Conservation (phyloP, 495 filamentous ascomycete genomes). For the Aspergillus nanangensis region DNA sequence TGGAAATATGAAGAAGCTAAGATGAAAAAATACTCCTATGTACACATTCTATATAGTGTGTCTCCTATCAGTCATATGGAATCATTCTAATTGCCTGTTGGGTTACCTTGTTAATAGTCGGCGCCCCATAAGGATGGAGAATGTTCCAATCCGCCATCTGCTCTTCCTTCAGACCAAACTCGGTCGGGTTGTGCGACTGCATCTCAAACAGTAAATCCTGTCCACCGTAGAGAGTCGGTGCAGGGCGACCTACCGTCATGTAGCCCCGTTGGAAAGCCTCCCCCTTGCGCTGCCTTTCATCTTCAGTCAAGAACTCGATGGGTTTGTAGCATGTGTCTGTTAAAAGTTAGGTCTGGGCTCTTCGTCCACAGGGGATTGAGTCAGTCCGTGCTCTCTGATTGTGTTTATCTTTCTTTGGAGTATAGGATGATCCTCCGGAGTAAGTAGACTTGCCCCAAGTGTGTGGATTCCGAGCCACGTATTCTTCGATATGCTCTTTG, state of each 20-base stretch:
- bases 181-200: background rate
- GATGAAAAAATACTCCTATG: too few species aligned
- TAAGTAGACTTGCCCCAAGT: too few species aligned
- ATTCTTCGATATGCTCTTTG: too few species aligned
- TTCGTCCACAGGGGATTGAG: too few species aligned
- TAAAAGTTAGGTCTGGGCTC: background rate
- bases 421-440: too few species aligned
- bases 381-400: too few species aligned
- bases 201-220: background rate
- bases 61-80: background rate
- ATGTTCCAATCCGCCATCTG: background rate
- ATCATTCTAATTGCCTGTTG: background rate
- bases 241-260: background rate
- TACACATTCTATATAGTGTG: too few species aligned
- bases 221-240: background rate
- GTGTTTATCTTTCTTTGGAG: too few species aligned
- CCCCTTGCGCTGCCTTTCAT: background rate
- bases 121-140: background rate
- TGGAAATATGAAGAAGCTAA: too few species aligned
- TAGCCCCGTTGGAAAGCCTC: background rate
- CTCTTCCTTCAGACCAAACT: background rate
- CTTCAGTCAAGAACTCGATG: background rate
- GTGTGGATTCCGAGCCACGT: too few species aligned
- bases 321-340: constrained; percentile 1
- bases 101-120: background rate